Conservation (phyloP, 1,284 basidiomycete genomes). For the Heterobasidion irregulare region DNA sequence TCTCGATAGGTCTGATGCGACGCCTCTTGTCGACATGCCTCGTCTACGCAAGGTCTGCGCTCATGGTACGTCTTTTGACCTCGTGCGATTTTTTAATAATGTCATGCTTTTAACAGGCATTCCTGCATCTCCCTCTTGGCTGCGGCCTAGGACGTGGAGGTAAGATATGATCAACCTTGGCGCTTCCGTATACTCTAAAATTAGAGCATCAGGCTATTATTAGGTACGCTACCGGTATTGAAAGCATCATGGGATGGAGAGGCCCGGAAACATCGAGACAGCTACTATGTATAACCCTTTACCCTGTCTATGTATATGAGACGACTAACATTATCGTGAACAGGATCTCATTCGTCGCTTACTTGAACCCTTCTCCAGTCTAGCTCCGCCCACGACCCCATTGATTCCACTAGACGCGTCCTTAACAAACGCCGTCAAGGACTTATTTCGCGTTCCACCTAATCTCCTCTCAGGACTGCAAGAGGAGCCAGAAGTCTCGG, state of each 20-base stretch:
- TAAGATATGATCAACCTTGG: constrained; percentile 24
- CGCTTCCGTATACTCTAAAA: constrained; percentile 3
- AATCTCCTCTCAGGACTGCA: constrained; percentile 42
- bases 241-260: constrained; percentile 55
- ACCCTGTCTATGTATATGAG: background rate
- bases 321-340: constrained; percentile 4
- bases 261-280: constrained; percentile 49
- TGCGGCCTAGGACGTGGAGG: constrained; percentile 70
- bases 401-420: constrained; percentile 36
- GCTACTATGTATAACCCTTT: constrained; percentile 54
- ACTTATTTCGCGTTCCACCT: constrained; percentile 48
- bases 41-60: constrained; percentile 46
- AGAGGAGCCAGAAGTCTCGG: constrained; percentile 38
- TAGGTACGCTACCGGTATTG: constrained; percentile 48
- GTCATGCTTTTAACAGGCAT: constrained; percentile 36
- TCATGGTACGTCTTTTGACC: constrained; percentile 34
- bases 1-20: constrained; percentile 35
- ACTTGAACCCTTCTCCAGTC: constrained; percentile 41
- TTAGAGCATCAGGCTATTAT: constrained; percentile 38
- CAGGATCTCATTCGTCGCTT: constrained; percentile 63
- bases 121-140: constrained; percentile 62
- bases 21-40: constrained; percentile 47
- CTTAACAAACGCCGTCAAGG: constrained; percentile 42
- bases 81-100: constrained; percentile 5
- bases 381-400: constrained; percentile 38